Percentiles rank a stretch among this genome's conserved stretches.
Evolutionary conservation across 129 eudicot genomes (phyloP).

Genomic region (Pseudognaphalium luteoalbum): DNA sequence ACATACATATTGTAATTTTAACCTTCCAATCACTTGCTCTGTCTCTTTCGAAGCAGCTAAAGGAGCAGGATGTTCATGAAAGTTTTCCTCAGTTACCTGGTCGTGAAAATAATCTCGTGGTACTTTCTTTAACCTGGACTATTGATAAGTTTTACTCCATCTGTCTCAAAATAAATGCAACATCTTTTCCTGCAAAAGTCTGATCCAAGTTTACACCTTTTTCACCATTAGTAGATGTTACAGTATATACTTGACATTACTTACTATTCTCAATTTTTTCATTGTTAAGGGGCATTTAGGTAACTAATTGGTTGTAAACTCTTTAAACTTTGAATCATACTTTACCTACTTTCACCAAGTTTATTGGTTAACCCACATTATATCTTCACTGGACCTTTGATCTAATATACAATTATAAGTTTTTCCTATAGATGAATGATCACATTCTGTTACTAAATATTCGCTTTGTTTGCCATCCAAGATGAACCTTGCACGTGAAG

Average conservation of each 20-base stretch:
- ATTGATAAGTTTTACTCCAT: slow-evolving; percentile 12
- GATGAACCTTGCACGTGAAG: slow-evolving; percentile 51
- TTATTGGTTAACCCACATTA: too few species aligned
- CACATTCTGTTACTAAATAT: neutral
- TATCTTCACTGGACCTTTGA: too few species aligned
- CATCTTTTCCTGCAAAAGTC: slow-evolving; percentile 13
- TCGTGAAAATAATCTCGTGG: slow-evolving; percentile 43
- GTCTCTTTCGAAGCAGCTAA: slow-evolving; percentile 57
- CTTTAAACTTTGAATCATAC: neutral
- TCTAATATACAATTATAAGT: too few species aligned
- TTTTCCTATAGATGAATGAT: neutral
- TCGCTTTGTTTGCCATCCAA: slow-evolving; percentile 23
- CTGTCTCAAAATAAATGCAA: slow-evolving; percentile 1
- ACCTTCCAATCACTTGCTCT: slow-evolving; percentile 11
- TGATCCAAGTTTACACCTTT: slow-evolving; percentile 1
- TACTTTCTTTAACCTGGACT: slow-evolving; percentile 24
- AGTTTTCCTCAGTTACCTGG: slow-evolving; percentile 40
- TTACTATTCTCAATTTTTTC: neutral
- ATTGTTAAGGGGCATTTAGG: slow-evolving; percentile 10
- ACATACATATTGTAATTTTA: neutral
- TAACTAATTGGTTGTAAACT: neutral
- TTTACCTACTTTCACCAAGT: neutral
- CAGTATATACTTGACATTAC: neutral
- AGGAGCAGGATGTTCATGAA: slow-evolving; percentile 54
- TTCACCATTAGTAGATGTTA: neutral